Evolutionary conservation across 2,329 filamentous ascomycete species (phyloP).

Genomic region (Ascochyta koolunga): DNA sequence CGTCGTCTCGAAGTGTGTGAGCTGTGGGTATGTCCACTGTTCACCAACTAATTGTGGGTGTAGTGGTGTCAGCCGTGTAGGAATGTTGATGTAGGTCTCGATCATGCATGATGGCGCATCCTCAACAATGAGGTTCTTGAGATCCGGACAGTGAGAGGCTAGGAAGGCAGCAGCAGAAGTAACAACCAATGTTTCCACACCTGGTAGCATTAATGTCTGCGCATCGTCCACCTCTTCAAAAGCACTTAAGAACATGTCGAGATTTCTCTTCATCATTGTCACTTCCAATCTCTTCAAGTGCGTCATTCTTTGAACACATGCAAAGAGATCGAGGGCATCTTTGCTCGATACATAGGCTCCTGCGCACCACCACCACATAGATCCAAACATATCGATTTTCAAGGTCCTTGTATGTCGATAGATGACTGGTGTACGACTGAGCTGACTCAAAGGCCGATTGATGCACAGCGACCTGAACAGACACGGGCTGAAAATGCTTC

Average conservation of each 20-base stretch:
- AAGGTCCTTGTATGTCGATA: conserved; percentile 12
- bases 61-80: conserved; percentile 7
- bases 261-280: conserved; percentile 27
- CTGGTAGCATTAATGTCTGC: conserved; percentile 9
- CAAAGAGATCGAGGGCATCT: conserved; percentile 23
- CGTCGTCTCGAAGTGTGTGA: conserved; percentile 19
- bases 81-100: conserved; percentile 18
- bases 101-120: conserved; percentile 20
- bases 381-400: conserved; percentile 27
- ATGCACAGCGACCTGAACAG: conserved; percentile 23
- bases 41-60: background rate
- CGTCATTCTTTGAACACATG: conserved; percentile 9
- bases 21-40: background rate
- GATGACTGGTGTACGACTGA: conserved; percentile 4
- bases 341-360: conserved; percentile 20
- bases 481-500: conserved; percentile 10
- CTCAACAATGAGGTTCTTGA: conserved; percentile 13
- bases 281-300: conserved; percentile 17
- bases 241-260: conserved; percentile 21
- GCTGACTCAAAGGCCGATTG: conserved; percentile 21
- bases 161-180: conserved; percentile 20
- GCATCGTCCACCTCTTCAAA: conserved; percentile 4
- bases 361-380: conserved; percentile 27
- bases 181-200: conserved; percentile 9
- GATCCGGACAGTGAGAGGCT: conserved; percentile 18